These are phyloP conservation scores for Hibiscus trionum DNA, from an alignment of 345 rosid genomes.

Conservation along the genomic window DNA sequence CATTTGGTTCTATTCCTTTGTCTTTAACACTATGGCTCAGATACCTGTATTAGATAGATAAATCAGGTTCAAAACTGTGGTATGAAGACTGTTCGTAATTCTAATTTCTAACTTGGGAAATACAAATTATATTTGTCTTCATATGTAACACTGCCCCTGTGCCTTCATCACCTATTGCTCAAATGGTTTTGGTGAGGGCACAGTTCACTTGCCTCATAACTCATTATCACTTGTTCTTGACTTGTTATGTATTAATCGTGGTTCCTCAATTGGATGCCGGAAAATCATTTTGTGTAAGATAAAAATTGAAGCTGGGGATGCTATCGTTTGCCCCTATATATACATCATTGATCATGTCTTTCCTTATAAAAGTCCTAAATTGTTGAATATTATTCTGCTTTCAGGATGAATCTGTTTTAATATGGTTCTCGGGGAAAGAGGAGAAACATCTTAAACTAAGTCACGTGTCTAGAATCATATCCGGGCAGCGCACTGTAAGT, in stretches of 20 bases:
- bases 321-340: neutral
- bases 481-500: conserved; percentile 99
- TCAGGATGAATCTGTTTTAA: conserved; percentile 94
- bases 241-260: neutral
- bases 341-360: neutral
- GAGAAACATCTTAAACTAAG: conserved; percentile 83
- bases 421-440: conserved; percentile 95
- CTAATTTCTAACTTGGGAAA: neutral
- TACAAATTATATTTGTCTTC: neutral
- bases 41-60: neutral
- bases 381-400: conserved; percentile 22
- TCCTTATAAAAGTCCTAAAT: conserved; percentile 3
- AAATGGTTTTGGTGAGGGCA: neutral
- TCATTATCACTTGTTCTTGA: neutral
- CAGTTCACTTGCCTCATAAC: neutral
- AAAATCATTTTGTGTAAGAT: neutral
- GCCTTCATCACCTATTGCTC: neutral
- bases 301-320: neutral
- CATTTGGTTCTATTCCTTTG: neutral
- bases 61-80: neutral
- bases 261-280: neutral
- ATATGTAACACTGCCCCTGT: neutral
- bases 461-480: conserved; percentile 83
- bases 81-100: neutral
- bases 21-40: neutral